phyloP scores from a whole-genome alignment of 2,329 filamentous ascomycete species.

The Scopulariopsis brevicaulis region DNA sequence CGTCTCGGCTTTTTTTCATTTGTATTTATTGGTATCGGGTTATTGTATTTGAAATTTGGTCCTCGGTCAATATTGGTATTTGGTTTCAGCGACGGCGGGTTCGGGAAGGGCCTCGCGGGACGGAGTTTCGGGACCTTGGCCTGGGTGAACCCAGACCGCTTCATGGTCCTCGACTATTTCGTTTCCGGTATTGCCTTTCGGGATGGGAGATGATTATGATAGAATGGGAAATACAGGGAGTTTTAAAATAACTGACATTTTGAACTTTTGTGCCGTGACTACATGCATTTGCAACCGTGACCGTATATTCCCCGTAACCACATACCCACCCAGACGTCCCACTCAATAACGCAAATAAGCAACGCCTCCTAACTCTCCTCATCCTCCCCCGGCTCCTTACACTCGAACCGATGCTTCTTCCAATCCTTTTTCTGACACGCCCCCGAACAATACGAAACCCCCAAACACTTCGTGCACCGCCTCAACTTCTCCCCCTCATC shows the following conservation, averaged over 20 bases:
- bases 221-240: neutral
- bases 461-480: conserved; percentile 31
- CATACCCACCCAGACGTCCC: neutral
- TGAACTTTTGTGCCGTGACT: neutral
- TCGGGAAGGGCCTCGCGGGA: neutral
- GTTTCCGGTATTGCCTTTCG: neutral
- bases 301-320: neutral
- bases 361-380: neutral
- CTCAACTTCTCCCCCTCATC: conserved; percentile 20
- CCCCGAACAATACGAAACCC: conserved; percentile 35
- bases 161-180: neutral
- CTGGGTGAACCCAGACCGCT: neutral
- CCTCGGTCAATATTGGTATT: neutral
- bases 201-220: neutral
- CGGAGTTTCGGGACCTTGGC: neutral
- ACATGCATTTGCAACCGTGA: neutral
- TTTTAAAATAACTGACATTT: neutral
- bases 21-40: neutral
- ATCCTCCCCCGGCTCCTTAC: conserved; percentile 12
- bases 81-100: neutral
- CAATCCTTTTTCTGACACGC: conserved; percentile 44
- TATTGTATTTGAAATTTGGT: neutral
- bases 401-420: conserved; percentile 36
- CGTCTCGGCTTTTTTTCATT: neutral
- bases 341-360: neutral